Percentiles rank a stretch among this genome's conserved stretches.
phyloP scores from a whole-genome alignment of 139 green algal genomes.

The Tetraselmis chui region DNA sequence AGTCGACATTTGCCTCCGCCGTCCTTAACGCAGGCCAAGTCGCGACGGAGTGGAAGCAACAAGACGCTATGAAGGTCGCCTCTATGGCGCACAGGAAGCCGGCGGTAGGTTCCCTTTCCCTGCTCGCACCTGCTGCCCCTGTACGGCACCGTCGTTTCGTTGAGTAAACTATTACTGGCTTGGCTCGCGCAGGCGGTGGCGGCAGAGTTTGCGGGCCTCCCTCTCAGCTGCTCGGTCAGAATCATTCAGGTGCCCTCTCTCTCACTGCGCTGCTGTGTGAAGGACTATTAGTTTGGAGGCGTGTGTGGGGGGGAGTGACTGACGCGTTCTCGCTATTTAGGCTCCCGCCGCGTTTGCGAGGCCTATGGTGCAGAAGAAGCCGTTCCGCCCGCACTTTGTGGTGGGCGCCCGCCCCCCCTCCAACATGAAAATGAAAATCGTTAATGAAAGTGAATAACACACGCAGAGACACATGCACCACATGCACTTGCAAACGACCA shows the following conservation, averaged over 20 bases:
- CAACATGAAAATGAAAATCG: too few relatives aligned
- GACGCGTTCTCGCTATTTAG: conserved; percentile 1
- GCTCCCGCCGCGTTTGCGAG: conserved; percentile 16
- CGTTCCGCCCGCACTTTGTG: conserved; percentile 22
- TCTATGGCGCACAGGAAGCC: too few relatives aligned
- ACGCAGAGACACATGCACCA: too few relatives aligned
- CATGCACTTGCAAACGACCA: too few relatives aligned
- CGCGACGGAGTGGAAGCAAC: background rate
- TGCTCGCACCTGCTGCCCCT: too few relatives aligned
- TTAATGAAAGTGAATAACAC: too few relatives aligned
- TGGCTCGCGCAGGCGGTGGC: background rate
- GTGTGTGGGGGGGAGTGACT: background rate
- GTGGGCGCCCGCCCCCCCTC: too few relatives aligned
- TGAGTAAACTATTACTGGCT: too few relatives aligned
- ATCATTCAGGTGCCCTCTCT: background rate
- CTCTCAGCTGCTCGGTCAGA: conserved; percentile 1
- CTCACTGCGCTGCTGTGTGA: background rate
- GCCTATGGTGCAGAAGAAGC: conserved; percentile 24
- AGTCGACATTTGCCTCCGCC: too few relatives aligned
- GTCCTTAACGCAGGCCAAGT: background rate
- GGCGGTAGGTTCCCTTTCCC: too few relatives aligned
- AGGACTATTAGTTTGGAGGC: background rate
- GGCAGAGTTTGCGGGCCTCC: background rate
- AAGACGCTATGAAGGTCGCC: background rate
- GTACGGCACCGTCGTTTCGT: too few relatives aligned